Conservation (phyloP, 306 rosid genomes). For the Vachellia pachyceras region DNA sequence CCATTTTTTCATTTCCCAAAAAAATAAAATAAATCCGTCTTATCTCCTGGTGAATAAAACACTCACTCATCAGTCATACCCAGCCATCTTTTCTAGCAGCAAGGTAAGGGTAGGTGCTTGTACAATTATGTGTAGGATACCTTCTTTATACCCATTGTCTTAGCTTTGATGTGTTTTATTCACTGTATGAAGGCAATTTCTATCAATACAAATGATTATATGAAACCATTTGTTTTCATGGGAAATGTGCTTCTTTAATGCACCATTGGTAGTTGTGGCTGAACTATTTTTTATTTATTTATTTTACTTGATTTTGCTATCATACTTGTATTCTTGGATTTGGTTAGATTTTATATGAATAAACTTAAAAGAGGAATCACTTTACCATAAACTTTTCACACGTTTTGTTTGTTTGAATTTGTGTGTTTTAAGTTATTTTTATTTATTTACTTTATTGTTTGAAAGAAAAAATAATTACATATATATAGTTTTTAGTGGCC, state of each 20-base stretch:
- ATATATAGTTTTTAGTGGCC: too few species aligned
- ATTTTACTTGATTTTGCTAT: neutral
- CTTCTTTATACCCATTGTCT: constrained; percentile 23
- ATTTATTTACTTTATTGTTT: too few species aligned
- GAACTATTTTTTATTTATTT: neutral
- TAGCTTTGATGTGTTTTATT: neutral
- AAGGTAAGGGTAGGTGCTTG: too few species aligned
- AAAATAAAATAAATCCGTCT: too few species aligned
- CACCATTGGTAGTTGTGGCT: constrained; percentile 21
- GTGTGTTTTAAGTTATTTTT: neutral
- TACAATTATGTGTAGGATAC: too few species aligned
- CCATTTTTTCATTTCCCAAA: too few species aligned
- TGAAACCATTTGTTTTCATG: neutral
- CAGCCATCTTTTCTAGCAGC: too few species aligned
- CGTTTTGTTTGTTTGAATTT: neutral
- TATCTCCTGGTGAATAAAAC: too few species aligned
- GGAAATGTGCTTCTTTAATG: neutral
- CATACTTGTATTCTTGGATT: constrained; percentile 2
- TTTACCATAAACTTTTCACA: neutral
- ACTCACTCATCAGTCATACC: too few species aligned
- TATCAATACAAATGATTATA: constrained; percentile 12
- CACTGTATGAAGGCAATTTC: constrained; percentile 16
- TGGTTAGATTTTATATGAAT: neutral
- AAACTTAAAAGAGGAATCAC: neutral
- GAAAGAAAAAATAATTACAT: too few species aligned